Evolutionary conservation across 768 basidiomycete species (phyloP).

Genomic region (Mycena capillaripes): DNA sequence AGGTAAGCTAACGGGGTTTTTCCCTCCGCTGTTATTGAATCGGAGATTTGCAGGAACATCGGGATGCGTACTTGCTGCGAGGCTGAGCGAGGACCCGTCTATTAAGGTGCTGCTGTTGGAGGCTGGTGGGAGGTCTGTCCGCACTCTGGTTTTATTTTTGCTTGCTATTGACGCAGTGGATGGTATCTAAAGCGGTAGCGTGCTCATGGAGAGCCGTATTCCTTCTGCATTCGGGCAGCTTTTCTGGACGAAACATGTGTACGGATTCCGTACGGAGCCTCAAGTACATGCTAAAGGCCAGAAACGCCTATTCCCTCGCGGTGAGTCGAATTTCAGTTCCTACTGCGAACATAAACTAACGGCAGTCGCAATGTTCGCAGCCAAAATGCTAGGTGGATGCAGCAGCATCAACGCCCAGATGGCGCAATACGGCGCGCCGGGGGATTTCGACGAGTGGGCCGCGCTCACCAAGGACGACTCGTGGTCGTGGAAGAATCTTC

Average conservation of each 20-base stretch:
- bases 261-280: constrained; percentile 68
- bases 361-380: constrained; percentile 49
- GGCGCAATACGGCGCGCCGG: constrained; percentile 78
- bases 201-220: constrained; percentile 54
- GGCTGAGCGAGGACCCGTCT: constrained; percentile 68
- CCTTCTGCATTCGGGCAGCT: constrained; percentile 60
- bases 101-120: constrained; percentile 71
- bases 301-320: constrained; percentile 75
- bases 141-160: neutral
- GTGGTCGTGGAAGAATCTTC: constrained; percentile 74
- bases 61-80: constrained; percentile 72
- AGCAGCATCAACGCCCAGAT: constrained; percentile 69
- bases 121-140: constrained; percentile 70
- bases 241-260: constrained; percentile 64
- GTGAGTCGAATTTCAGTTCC: constrained; percentile 47
- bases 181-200: constrained; percentile 54
- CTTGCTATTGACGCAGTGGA: neutral
- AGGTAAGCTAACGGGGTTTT: constrained; percentile 48
- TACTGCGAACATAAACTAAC: neutral
- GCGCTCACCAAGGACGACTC: constrained; percentile 64
- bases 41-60: constrained; percentile 61
- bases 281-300: constrained; percentile 63
- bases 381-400: constrained; percentile 80
- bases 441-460: constrained; percentile 82
- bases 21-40: neutral